phyloP scores from a whole-genome alignment of 2,329 filamentous ascomycete genomes.

The Geosmithia flava region DNA sequence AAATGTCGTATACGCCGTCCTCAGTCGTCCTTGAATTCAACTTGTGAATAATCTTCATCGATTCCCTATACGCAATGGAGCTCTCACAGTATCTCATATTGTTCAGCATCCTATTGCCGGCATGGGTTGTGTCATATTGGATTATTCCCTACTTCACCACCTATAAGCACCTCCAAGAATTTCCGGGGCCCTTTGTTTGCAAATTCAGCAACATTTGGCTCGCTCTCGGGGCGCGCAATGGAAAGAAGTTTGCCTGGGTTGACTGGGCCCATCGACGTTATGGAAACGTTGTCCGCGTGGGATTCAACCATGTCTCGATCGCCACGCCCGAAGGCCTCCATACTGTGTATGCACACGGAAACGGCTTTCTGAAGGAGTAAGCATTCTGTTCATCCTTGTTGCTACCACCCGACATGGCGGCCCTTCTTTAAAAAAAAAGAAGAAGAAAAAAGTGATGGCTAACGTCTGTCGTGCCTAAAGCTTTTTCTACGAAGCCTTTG shows the following conservation, averaged over 20 bases:
- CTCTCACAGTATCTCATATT: not conserved
- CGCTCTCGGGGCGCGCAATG: conserved; percentile 1
- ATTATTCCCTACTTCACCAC: conserved; percentile 6
- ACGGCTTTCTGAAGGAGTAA: conserved; percentile 7
- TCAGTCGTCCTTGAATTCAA: too few species aligned
- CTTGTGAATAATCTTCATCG: not conserved
- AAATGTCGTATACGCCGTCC: too few species aligned
- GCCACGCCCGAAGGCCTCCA: conserved; percentile 4
- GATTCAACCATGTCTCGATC: conserved; percentile 6
- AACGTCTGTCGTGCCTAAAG: not conserved
- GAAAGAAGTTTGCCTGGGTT: conserved; percentile 4
- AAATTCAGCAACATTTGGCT: conserved; percentile 6
- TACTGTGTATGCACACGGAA: conserved; percentile 6
- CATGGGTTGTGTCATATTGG: conserved; percentile 4
- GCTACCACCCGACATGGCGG: not conserved
- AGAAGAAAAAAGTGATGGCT: not conserved
- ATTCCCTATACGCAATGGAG: not conserved
- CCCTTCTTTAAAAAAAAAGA: not conserved
- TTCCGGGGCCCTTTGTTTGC: conserved; percentile 4
- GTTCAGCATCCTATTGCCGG: not conserved
- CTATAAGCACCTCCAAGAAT: conserved; percentile 3
- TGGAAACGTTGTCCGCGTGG: conserved; percentile 5
- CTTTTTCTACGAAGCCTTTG: conserved; percentile 5
- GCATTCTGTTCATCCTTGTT: not conserved
- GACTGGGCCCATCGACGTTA: conserved; percentile 4